Evolutionary conservation across 768 basidiomycete genomes (phyloP).

Genomic region (Tephrocybe sp.): DNA sequence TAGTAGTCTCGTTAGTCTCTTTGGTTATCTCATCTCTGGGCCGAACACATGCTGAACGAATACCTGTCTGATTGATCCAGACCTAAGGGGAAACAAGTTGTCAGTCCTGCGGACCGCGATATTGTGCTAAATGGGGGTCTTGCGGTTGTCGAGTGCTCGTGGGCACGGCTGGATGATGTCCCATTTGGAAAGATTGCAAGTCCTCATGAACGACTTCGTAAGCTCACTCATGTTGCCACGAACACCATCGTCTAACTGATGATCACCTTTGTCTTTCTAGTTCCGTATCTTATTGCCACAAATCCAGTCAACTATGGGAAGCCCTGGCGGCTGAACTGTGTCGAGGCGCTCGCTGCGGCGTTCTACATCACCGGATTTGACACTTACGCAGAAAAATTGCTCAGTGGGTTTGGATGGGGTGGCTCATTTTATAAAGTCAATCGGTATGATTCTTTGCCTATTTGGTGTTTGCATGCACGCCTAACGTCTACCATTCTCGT

Average conservation of each 20-base stretch:
- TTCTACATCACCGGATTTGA: constrained; percentile 93
- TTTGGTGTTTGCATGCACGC: not conserved
- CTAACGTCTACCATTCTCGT: not conserved
- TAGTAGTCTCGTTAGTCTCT: constrained; percentile 85
- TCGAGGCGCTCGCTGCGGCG: constrained; percentile 90
- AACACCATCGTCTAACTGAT: no score
- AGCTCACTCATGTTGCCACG: constrained; percentile 28
- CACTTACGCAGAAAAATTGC: constrained; percentile 70
- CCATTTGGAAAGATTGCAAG: constrained; percentile 93
- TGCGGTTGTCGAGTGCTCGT: constrained; percentile 98
- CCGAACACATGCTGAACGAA: not conserved
- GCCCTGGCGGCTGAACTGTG: constrained; percentile 95
- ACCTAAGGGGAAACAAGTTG: constrained; percentile 76
- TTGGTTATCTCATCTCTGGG: not conserved
- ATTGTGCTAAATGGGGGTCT: constrained; percentile 72
- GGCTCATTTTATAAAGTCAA: constrained; percentile 87
- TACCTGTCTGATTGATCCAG: constrained; percentile 43
- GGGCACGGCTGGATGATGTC: constrained; percentile 93
- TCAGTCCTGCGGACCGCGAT: constrained; percentile 83
- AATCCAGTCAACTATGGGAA: constrained; percentile 99
- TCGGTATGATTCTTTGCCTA: constrained; percentile 39
- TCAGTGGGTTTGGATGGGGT: constrained; percentile 90
- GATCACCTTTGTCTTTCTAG: constrained; percentile 35
- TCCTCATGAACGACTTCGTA: constrained; percentile 88
- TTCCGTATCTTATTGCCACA: constrained; percentile 92